A percentile compares a stretch with the other conserved stretches of the same genome.
These are phyloP conservation scores for Populus tomentosa DNA, from an alignment of 441 rosid genomes.

Conservation along the genomic window DNA sequence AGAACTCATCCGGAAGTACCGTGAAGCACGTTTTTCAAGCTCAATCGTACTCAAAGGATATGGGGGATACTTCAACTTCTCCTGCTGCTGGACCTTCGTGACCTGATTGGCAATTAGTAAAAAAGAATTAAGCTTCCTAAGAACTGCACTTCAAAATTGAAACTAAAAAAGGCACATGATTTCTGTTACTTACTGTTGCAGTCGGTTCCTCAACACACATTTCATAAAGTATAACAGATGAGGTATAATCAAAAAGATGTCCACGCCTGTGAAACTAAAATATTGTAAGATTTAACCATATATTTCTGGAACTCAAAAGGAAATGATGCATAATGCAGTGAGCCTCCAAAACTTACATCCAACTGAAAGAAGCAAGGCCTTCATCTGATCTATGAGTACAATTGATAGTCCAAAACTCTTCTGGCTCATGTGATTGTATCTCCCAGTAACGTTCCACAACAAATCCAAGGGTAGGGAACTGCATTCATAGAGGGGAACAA, in stretches of 20 bases:
- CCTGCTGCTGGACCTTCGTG: slow-evolving; percentile 70
- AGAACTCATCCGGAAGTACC: slow-evolving; percentile 91
- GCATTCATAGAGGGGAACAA: slow-evolving; percentile 20
- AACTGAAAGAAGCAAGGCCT: slow-evolving; percentile 69
- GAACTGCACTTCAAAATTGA: slow-evolving; percentile 18
- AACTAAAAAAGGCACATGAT: slow-evolving; percentile 12
- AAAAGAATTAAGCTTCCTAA: slow-evolving; percentile 10
- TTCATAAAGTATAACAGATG: slow-evolving; percentile 76
- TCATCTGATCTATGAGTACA: slow-evolving; percentile 80
- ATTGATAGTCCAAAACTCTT: slow-evolving; percentile 87
- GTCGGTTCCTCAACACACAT: slow-evolving; percentile 89
- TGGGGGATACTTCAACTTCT: slow-evolving; percentile 81
- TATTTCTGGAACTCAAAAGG: slow-evolving; percentile 11
- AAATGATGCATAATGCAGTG: slow-evolving; percentile 2
- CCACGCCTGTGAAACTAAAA: slow-evolving; percentile 72
- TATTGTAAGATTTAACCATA: slow-evolving; percentile 10
- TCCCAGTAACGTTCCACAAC: slow-evolving; percentile 96
- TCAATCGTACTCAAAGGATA: slow-evolving; percentile 94
- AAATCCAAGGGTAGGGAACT: slow-evolving; percentile 98
- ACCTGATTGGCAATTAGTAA: slow-evolving; percentile 45
- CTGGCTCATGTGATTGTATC: slow-evolving; percentile 88
- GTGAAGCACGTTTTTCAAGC: slow-evolving; percentile 93
- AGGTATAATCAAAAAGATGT: slow-evolving; percentile 80
- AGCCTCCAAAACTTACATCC: slow-evolving; percentile 57
- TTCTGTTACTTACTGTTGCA: slow-evolving; percentile 66